Evolutionary conservation across 305 asterid genomes (phyloP), one percentile per base, ranked within the genome.

Genomic region (Fraxinus sp.): DNA sequence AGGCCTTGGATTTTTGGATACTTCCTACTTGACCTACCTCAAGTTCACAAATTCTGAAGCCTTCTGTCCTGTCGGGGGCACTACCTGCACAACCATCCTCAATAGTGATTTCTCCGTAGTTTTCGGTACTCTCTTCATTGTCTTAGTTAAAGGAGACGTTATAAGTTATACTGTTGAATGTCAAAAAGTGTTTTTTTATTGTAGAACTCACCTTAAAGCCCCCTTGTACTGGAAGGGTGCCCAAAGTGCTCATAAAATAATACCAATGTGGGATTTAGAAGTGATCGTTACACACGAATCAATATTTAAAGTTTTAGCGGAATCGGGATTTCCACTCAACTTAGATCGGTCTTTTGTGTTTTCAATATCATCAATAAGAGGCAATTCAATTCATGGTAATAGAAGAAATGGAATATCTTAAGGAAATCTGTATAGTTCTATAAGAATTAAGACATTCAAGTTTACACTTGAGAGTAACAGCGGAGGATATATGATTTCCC

Each of bases 1-100:
- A 33, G 95, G 92, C 33, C 66, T 95, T 64, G 99, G 99, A 41
- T 92, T 94, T 77, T 80, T 95, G 77, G 99, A 95, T 86, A 94
- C 99, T 2, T 87, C 93, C 9, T 95, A 95, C 86, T 91, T 95
- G 93, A 94, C 93, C 52, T 93, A 86, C 88, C 90, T 92, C 74
- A 95, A 95, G 80, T 88, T 95, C 79, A 86, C 97, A 52, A 81
- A 91, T 81, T 88, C 95, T 32, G 96, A 92, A 13, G 99, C 95
- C 68, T 90, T 95, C 84, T 95, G 99, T 86, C 97, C 98, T 14
- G 77, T 85, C 37, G 91, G 93, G 46, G 95, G 90, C 44, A 89
- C 89, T 71, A 92, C 95, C 28, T 93, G 99, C 86, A 87, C 91
- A 64, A 83, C 88, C 86, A 88, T 95, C 81, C 95, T 95, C 49